These are phyloP conservation scores for Saturnispora gosingensis DNA, from an alignment of 805 yeast species.

Conservation along the genomic window DNA sequence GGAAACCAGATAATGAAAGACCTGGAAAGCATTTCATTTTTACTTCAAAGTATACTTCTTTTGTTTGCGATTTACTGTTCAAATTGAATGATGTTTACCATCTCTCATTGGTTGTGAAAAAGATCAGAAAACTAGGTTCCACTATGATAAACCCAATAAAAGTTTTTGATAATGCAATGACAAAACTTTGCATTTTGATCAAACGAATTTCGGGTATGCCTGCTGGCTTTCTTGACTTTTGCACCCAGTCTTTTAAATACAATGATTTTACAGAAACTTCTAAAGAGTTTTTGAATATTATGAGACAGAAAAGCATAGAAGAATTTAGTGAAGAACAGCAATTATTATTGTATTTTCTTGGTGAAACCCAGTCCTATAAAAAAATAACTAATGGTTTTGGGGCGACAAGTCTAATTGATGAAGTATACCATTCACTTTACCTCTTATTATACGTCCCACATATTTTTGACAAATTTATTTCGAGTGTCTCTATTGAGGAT, in stretches of 20 bases:
- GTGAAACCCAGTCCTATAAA: slow-evolving; percentile 50
- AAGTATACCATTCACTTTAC: slow-evolving; percentile 54
- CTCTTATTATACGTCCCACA: slow-evolving; percentile 35
- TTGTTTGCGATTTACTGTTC: slow-evolving; percentile 48
- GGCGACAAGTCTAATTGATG: slow-evolving; percentile 67
- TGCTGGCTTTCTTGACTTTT: slow-evolving; percentile 41
- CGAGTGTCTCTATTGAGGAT: not conserved
- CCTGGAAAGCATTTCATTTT: slow-evolving; percentile 90
- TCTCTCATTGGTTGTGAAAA: slow-evolving; percentile 53
- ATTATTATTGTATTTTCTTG: slow-evolving; percentile 35
- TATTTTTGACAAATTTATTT: slow-evolving; percentile 9
- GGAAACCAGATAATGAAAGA: slow-evolving; percentile 89
- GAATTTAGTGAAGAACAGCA: slow-evolving; percentile 32
- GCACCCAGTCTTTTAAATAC: slow-evolving; percentile 37
- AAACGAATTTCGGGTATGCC: slow-evolving; percentile 36
- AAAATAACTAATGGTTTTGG: slow-evolving; percentile 75
- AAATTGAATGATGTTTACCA: slow-evolving; percentile 47
- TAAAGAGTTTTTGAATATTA: slow-evolving; percentile 23
- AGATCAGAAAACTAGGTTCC: slow-evolving; percentile 68
- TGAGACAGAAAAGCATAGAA: slow-evolving; percentile 20
- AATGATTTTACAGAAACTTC: slow-evolving; percentile 35
- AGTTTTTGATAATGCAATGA: slow-evolving; percentile 60
- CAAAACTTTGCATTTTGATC: slow-evolving; percentile 41
- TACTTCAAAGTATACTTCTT: slow-evolving; percentile 57
- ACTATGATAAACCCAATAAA: slow-evolving; percentile 59